Evolutionary conservation across 495 filamentous ascomycete genomes (phyloP).

Genomic region (Penicillium canariense): DNA sequence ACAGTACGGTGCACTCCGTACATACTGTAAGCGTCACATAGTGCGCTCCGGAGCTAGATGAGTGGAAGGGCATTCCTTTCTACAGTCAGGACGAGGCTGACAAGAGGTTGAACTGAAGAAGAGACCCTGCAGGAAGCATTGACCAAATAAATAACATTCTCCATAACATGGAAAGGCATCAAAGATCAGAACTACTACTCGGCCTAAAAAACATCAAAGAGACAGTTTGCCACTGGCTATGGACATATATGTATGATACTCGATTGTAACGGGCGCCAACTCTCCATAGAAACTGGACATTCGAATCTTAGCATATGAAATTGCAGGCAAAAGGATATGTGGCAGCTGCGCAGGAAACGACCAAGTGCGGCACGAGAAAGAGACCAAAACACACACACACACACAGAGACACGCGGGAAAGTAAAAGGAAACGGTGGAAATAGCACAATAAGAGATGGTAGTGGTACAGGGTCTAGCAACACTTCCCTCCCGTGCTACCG

Average conservation of each 20-base stretch:
- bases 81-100: no score
- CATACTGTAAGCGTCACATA: no score
- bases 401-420: slow-evolving; percentile 6
- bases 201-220: slow-evolving; percentile 1
- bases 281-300: slow-evolving; percentile 22
- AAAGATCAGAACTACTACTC: slow-evolving; percentile 1
- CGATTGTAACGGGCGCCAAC: slow-evolving; percentile 18
- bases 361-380: slow-evolving; percentile 11
- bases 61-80: no score
- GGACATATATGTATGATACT: slow-evolving; percentile 26
- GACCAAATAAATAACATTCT: neutral
- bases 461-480: slow-evolving; percentile 62
- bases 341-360: slow-evolving; percentile 11
- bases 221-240: slow-evolving; percentile 15
- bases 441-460: slow-evolving; percentile 11
- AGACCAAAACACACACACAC: slow-evolving; percentile 7
- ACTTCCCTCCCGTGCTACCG: slow-evolving; percentile 69
- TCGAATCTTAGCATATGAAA: slow-evolving; percentile 27
- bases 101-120: neutral
- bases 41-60: no score
- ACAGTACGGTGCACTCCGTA: no score
- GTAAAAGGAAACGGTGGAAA: slow-evolving; percentile 3
- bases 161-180: neutral
- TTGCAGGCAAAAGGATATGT: slow-evolving; percentile 24
- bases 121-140: neutral